Percentiles rank a stretch among this genome's conserved stretches.
Evolutionary conservation across 192 early-diverging fungal species (phyloP).

Genomic region (Coemansia sp.): DNA sequence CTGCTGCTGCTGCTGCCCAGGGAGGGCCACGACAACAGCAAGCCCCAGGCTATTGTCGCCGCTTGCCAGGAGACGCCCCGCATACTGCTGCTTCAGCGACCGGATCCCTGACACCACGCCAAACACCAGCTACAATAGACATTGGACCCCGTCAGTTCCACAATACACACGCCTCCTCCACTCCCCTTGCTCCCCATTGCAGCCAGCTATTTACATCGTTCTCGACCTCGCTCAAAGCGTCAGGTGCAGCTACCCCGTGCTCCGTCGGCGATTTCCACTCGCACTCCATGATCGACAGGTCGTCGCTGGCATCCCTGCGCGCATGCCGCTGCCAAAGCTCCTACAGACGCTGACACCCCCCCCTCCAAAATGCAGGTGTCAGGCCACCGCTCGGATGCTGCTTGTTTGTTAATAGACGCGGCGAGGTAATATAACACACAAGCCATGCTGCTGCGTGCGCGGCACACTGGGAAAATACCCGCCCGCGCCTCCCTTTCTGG

Average conservation of each 20-base stretch:
- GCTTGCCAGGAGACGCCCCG: neutral
- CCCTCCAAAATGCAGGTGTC: neutral
- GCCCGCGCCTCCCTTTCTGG: neutral
- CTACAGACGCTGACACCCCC: too few relatives aligned
- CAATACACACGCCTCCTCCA: neutral
- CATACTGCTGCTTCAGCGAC: constrained; percentile 34
- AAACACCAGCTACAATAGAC: constrained; percentile 28
- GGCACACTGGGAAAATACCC: neutral
- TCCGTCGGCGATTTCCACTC: constrained; percentile 11
- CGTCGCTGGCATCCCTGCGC: constrained; percentile 9
- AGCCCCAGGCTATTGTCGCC: neutral
- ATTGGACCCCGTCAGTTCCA: neutral
- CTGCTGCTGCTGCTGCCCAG: neutral
- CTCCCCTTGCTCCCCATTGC: neutral
- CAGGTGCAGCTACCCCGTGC: constrained; percentile 3
- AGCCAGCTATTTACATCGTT: constrained; percentile 12
- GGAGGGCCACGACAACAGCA: constrained; percentile 10
- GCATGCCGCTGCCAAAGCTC: constrained; percentile 48
- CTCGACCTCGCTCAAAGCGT: constrained; percentile 23
- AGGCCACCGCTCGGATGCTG: too few relatives aligned
- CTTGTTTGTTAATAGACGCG: neutral
- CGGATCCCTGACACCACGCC: constrained; percentile 35
- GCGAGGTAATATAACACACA: neutral
- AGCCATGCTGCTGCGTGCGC: neutral
- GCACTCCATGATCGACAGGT: constrained; percentile 42